Conservation (phyloP, 169 alveolate species). For the Plasmodium knowlesi region DNA sequence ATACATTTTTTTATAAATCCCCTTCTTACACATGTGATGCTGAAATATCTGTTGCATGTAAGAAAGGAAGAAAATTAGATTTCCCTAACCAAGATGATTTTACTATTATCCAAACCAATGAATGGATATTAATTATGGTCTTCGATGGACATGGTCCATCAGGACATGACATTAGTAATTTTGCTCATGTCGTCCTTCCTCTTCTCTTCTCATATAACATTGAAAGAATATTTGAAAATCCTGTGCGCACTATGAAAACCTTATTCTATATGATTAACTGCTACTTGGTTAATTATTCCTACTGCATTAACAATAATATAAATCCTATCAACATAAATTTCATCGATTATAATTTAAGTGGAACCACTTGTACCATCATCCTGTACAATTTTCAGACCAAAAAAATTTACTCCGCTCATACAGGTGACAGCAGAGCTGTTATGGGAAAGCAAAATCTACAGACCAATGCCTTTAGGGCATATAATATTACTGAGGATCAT, state of each 20-base stretch:
- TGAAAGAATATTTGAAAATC: constrained; percentile 71
- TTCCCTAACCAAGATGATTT: constrained; percentile 87
- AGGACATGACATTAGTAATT: constrained; percentile 87
- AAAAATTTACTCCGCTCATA: constrained; percentile 82
- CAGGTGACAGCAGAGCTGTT: constrained; percentile 87
- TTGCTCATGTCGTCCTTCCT: constrained; percentile 82
- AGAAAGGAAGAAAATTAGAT: constrained; percentile 84
- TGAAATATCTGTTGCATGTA: constrained; percentile 77
- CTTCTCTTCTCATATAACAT: constrained; percentile 76
- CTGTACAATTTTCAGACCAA: constrained; percentile 74
- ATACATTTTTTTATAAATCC: constrained; percentile 72
- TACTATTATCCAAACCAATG: constrained; percentile 79
- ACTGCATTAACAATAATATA: constrained; percentile 79
- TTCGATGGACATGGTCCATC: constrained; percentile 90
- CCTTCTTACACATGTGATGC: constrained; percentile 76
- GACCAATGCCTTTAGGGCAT: constrained; percentile 77
- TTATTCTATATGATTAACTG: constrained; percentile 74
- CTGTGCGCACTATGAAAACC: constrained; percentile 61
- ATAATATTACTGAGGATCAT: constrained; percentile 86
- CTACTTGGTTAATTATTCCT: constrained; percentile 78
- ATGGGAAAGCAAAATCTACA: constrained; percentile 79
- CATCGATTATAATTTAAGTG: constrained; percentile 85
- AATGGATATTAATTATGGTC: constrained; percentile 83
- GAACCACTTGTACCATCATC: constrained; percentile 84
- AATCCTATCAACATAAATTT: constrained; percentile 79